These are phyloP conservation scores for Neurospora sp. DNA, from an alignment of 495 filamentous ascomycete species.

Conservation along the genomic window DNA sequence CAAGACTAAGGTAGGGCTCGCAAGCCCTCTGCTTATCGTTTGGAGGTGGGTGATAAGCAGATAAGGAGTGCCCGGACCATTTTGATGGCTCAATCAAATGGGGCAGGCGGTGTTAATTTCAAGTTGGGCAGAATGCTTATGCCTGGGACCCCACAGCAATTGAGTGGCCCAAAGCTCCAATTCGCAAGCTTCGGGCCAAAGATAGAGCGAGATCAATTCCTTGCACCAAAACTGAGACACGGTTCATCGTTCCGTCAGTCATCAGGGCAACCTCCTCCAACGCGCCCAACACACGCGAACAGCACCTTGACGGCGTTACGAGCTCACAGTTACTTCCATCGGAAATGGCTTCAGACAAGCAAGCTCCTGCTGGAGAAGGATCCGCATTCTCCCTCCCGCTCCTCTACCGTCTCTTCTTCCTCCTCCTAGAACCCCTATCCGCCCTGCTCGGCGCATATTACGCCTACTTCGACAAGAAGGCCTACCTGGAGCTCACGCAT, in stretches of 20 bases:
- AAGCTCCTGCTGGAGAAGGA: not conserved
- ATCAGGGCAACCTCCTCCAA: not conserved
- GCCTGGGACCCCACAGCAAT: not conserved
- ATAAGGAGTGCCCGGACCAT: not conserved
- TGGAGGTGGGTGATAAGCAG: too few species aligned
- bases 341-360: slow-evolving; percentile 3
- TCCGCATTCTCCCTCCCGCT: slow-evolving; percentile 28
- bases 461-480: slow-evolving; percentile 44
- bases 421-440: slow-evolving; percentile 54
- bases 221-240: not conserved
- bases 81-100: not conserved
- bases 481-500: slow-evolving; percentile 49
- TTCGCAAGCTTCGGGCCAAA: not conserved
- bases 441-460: slow-evolving; percentile 57
- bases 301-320: not conserved
- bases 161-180: slow-evolving; percentile 6
- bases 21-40: slow-evolving; percentile 11
- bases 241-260: not conserved
- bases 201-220: not conserved
- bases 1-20: slow-evolving; percentile 24
- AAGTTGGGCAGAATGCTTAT: not conserved
- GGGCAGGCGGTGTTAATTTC: slow-evolving; percentile 9
- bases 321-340: not conserved
- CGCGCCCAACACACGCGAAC: not conserved
- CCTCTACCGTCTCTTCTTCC: slow-evolving; percentile 52